Base-by-base conservation (phyloP, 805 yeast species). In the Brettanomyces custersianus region DNA sequence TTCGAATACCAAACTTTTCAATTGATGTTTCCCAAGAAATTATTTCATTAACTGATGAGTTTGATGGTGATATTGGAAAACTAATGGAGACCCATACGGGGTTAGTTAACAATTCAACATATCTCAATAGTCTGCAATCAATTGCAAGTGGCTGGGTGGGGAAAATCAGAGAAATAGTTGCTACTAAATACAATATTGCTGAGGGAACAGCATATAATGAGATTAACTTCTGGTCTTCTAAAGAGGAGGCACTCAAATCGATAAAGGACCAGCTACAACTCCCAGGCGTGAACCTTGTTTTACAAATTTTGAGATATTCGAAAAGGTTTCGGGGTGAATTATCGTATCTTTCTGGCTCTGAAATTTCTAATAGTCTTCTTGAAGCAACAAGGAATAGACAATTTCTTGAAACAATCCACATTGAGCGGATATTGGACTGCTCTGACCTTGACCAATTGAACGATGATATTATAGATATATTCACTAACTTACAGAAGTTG, bases 291-390 rank as follows among this genome's bases (percentile, higher is more conserved):
- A 59, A 56, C 16, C 52, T 70, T 7, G 74, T 92, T 0, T 55
- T 86, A 11, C 73, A 70, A 1, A 60, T 82, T 0, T 62, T 88
- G 37, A 72, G 73, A 40, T 60, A 68, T 12, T 86, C 87, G 3
- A 87, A 83, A 45, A 65, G 96, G 43, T 83, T 78, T 49, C 94
- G 83, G 51, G 78, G 85, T 1, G 78, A 88, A 0, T 71, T 75
- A n/a, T 68, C 80, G 24, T 80, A 83, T 47, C 60, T 72, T 23
- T 72, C 85, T 5, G 94, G 84, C 48, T 75, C 81, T 2, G 84
- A 85, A 0, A 56, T 90, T 16, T 55, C 62, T 25, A 77, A 73
- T 20, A 73, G 80, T 12, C 41, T 74, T 10, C 60, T 61, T 4
- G 56, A 57, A 17, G 72, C 86, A 0, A 59, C 62, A 10, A 63